Conservation (phyloP, 2,329 filamentous ascomycete species). For the Penicillium sp. region DNA sequence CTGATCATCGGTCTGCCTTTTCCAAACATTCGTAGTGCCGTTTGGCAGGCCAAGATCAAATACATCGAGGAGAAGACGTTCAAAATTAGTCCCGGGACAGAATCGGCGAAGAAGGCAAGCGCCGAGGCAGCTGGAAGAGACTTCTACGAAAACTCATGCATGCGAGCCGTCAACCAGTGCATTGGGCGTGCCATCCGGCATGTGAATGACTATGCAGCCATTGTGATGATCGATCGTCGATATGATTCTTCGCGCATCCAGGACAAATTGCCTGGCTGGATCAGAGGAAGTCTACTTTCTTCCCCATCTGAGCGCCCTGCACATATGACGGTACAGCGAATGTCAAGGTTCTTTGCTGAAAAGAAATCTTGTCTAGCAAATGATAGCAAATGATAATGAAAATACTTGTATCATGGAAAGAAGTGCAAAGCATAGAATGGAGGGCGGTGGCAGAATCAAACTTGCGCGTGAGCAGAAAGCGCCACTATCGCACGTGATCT, state of each 20-base stretch:
- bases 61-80: conserved; percentile 69
- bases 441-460: conserved; percentile 5
- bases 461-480: neutral
- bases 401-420: neutral
- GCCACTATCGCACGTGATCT: conserved; percentile 7
- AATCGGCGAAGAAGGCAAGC: conserved; percentile 30
- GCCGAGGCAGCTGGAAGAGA: conserved; percentile 61
- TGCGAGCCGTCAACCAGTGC: conserved; percentile 95
- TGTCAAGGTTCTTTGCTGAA: conserved; percentile 35
- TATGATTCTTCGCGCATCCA: conserved; percentile 73
- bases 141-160: conserved; percentile 92
- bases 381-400: neutral
- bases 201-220: conserved; percentile 81
- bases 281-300: conserved; percentile 62
- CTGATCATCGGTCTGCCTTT: conserved; percentile 91
- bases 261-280: conserved; percentile 85
- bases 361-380: conserved; percentile 3
- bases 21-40: conserved; percentile 81
- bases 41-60: conserved; percentile 89
- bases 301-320: conserved; percentile 23
- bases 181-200: conserved; percentile 92
- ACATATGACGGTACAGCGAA: conserved; percentile 26
- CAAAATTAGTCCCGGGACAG: conserved; percentile 27
- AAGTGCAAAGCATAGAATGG: neutral
- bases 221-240: conserved; percentile 77